phyloP scores from a whole-genome alignment of 768 basidiomycete species.

The Auricularia cornea region DNA sequence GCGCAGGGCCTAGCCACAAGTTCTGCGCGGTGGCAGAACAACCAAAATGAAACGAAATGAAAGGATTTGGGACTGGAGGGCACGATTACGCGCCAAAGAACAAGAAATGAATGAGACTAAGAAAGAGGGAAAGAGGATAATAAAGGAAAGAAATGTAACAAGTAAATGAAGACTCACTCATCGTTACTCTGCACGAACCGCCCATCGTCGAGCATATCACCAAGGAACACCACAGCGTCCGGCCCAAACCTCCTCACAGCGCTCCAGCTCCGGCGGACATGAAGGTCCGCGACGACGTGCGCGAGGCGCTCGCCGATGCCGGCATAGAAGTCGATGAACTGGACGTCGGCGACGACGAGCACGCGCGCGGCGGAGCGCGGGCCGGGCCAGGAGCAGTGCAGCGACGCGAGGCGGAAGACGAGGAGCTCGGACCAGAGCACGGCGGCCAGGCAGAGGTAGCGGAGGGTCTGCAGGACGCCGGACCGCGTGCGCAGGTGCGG shows the following conservation, averaged over 20 bases:
- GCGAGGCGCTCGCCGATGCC: conserved; percentile 59
- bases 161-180: conserved; percentile 63
- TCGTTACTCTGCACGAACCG: conserved; percentile 50
- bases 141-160: too few species aligned
- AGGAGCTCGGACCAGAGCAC: background rate
- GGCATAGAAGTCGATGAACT: conserved; percentile 68
- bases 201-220: conserved; percentile 90
- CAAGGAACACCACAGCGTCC: conserved; percentile 72
- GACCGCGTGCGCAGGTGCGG: background rate
- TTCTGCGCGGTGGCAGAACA: too few species aligned
- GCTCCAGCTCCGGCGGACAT: conserved; percentile 79
- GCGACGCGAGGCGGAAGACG: background rate
- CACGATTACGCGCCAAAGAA: too few species aligned
- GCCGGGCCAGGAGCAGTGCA: conserved; percentile 7
- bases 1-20: too few species aligned
- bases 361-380: conserved; percentile 41
- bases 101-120: too few species aligned
- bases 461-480: background rate
- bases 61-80: too few species aligned
- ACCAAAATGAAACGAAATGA: too few species aligned
- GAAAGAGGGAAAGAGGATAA: too few species aligned
- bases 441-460: background rate
- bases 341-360: conserved; percentile 83
- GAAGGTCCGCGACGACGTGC: conserved; percentile 66
- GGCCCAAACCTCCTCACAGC: conserved; percentile 46